Evolutionary conservation across 2,329 filamentous ascomycete genomes (phyloP).

Genomic region (Sclerotinia spermophila): DNA sequence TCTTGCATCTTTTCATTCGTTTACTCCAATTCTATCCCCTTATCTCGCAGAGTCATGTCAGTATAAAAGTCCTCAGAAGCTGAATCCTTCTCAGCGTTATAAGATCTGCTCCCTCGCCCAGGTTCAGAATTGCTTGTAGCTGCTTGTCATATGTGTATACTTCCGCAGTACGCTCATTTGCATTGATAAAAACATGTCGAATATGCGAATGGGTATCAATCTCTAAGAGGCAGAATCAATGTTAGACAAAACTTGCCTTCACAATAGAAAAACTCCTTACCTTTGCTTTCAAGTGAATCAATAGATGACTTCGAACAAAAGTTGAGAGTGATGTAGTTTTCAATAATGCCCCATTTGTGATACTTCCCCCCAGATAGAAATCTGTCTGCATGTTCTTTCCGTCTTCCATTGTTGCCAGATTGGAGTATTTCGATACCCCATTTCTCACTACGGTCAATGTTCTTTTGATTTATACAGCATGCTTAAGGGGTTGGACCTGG

Average conservation of each 20-base stretch:
- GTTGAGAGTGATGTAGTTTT: slow-evolving; percentile 8
- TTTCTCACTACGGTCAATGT: not conserved
- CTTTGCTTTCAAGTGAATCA: not conserved
- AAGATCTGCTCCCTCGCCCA: slow-evolving; percentile 2
- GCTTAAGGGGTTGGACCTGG: not conserved
- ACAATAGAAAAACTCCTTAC: not conserved
- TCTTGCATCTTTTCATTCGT: not conserved
- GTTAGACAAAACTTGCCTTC: not conserved
- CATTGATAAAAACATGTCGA: not conserved
- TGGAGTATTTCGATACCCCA: not conserved
- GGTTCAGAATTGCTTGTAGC: not conserved
- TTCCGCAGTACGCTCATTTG: not conserved
- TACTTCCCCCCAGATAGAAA: not conserved
- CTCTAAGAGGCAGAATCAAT: not conserved
- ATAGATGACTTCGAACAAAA: not conserved
- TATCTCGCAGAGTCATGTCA: not conserved
- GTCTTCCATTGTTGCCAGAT: not conserved
- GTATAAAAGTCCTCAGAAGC: not conserved
- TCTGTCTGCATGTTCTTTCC: not conserved
- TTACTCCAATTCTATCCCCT: not conserved
- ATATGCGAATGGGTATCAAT: not conserved
- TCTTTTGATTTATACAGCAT: not conserved
- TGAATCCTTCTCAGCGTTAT: not conserved
- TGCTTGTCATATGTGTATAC: slow-evolving; percentile 4
- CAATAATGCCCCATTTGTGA: not conserved